Conservation (phyloP, 352 stramenopile genomes). For the Saprolegnia diclina region DNA sequence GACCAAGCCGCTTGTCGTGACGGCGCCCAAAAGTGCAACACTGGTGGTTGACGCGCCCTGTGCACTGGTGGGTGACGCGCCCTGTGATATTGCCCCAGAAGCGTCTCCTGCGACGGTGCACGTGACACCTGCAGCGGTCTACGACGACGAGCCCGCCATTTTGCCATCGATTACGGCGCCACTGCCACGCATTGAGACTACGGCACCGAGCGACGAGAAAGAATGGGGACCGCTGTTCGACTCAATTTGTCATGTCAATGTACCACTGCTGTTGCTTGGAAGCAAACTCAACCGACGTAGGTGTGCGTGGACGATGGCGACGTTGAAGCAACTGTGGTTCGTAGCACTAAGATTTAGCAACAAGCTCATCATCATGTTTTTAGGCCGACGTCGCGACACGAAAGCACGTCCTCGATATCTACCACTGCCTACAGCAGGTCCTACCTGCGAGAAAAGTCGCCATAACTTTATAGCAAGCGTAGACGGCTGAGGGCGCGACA, state of each 20-base stretch:
- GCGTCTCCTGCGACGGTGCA: not conserved
- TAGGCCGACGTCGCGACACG: not conserved
- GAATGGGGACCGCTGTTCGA: too few species aligned
- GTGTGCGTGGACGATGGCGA: not conserved
- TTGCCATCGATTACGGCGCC: too few species aligned
- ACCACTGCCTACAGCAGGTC: constrained; percentile 9
- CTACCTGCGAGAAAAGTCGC: not conserved
- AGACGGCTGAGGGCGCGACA: constrained; percentile 4
- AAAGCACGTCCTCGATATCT: not conserved
- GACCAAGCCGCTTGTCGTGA: not conserved
- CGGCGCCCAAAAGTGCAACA: not conserved
- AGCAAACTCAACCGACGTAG: too few species aligned
- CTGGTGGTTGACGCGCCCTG: not conserved
- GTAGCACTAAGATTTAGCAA: not conserved
- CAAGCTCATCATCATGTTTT: not conserved
- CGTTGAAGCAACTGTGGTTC: not conserved
- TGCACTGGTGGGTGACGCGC: not conserved
- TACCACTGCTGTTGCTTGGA: too few species aligned
- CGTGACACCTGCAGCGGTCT: too few species aligned
- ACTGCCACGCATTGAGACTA: too few species aligned
- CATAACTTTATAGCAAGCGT: not conserved
- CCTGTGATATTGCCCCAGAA: not conserved
- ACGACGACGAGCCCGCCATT: too few species aligned
- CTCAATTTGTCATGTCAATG: too few species aligned
- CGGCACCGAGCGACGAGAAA: too few species aligned